Base-by-base conservation (phyloP, 208 protist species). In the Phytomonas sp. region DNA sequence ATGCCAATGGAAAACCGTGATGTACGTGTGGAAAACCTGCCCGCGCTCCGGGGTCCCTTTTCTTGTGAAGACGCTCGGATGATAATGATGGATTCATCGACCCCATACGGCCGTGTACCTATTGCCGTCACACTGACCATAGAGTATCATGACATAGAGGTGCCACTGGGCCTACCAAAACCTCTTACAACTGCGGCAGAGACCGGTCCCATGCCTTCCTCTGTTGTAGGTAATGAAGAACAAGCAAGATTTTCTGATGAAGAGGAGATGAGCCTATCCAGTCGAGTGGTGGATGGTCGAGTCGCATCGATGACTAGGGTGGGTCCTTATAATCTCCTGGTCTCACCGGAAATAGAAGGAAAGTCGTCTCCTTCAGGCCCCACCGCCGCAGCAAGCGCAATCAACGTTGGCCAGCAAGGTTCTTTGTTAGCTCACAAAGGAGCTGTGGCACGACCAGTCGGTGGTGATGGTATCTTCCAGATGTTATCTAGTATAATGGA, bases 1-100 rank as follows among this genome's bases (percentile, higher is more conserved):
- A 84, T 96, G 85, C 87, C 88, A 40, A 88, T 96, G 87, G 75
- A 88, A 67, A 81, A 96, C 70, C 77, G 86, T 46, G 87, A 93
- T 70, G 71, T 96, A 1, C 88, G 80, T 28, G 84, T 94, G 11
- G 88, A 94, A 75, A 85, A 94, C 69, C 70, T 96, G 33, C 91
- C 91, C 0, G 82, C 87, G 8, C 72, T 96, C 66, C 82, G 82
- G 0, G 91, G 91, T 1, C 91, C 91, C 36, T 96, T 96, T 66
- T 90, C 88, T 26, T 93, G 88, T 73, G 76, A 88, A 34, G 91
- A 96, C 68, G 86, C 88, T 51, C 86, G 91, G n/a, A 66, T 96
- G 77, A 43, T 94, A 26, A 89, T 92, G 85, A 70, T 91, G 43
- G 88, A 96, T 62, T 76, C 84, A 8, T 68, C 84, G 6, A 88